Evolutionary conservation across 2,329 filamentous ascomycete species (phyloP), one percentile per base, ranked within the genome.

Genomic region (Zarea fungicola): DNA sequence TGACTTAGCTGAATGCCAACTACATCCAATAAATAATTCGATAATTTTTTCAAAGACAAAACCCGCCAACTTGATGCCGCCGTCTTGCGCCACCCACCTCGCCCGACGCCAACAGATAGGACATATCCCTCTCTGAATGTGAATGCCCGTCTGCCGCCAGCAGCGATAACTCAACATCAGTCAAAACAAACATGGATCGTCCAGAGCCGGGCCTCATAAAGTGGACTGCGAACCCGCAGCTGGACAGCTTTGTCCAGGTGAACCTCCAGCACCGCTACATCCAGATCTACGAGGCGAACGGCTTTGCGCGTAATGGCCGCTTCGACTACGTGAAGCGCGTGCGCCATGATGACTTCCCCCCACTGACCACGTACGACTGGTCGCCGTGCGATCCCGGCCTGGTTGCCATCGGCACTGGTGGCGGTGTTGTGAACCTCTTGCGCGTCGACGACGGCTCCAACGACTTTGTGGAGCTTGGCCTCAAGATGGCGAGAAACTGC

Each of bases 401-500:
- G 8, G 77, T 93, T 34, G 87, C 85, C 19, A 78, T 93, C 23
- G 89, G 89, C 34, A 87, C 86, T 10, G 78, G 82, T 13, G 83
- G 82, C 32, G 89, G 89, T 42, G 81, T 89, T 49, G 85, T 90
- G 54, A 85, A 86, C 54, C 70, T 95, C 18, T 68, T 93, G 49
- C 78, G 83, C 52, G 77, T 93, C 41, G 83, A 89, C 59, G 82
- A 87, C 56, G 78, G 81, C 55, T 84, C 76, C 45, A 89, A 79
- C 59, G 78, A 76, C 28, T 80, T 79, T 55, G 62, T 81, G 42
- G 81, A 85, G 42, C 80, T 90, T 52, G 80, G 80, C 18, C 77
- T 90, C 40, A 89, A 87, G 62, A 81, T 89, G 63, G 80, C 86
- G 47, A 79, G 89, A 37, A 85, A 85, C 36, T 92, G 87, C 58